phyloP scores from a whole-genome alignment of 2,329 filamentous ascomycete species.

The Cryoendolithus antarcticus region DNA sequence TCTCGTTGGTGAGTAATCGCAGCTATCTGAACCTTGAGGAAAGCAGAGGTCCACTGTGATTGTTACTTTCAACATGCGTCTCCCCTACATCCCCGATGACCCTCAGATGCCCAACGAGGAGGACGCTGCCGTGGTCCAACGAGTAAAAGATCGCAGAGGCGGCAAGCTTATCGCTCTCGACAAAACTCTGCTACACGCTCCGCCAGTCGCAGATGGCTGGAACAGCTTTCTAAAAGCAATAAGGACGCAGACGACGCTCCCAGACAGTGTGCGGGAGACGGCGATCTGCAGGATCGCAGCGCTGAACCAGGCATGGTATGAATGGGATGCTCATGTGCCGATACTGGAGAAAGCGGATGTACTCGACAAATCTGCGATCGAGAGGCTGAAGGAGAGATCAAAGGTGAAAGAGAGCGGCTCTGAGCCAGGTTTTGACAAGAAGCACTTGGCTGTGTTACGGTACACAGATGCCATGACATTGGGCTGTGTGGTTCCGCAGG shows the following conservation, averaged over 20 bases:
- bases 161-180: slow-evolving; percentile 41
- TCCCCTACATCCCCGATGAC: slow-evolving; percentile 41
- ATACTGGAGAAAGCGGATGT: slow-evolving; percentile 52
- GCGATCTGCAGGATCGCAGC: slow-evolving; percentile 72
- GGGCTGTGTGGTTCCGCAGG: slow-evolving; percentile 56
- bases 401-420: slow-evolving; percentile 4
- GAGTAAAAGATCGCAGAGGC: slow-evolving; percentile 39
- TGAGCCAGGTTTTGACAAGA: slow-evolving; percentile 35
- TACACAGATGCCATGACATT: slow-evolving; percentile 80
- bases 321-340: slow-evolving; percentile 73
- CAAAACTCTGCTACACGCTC: slow-evolving; percentile 41
- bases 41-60: neutral
- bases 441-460: slow-evolving; percentile 55
- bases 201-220: slow-evolving; percentile 45
- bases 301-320: slow-evolving; percentile 71
- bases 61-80: slow-evolving; percentile 37
- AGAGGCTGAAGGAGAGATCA: slow-evolving; percentile 28
- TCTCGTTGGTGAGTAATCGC: too few relatives aligned
- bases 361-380: slow-evolving; percentile 36
- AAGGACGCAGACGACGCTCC: slow-evolving; percentile 39
- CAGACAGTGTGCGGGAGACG: slow-evolving; percentile 52
- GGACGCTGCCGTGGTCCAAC: slow-evolving; percentile 39
- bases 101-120: slow-evolving; percentile 33
- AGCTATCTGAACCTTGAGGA: too few relatives aligned
- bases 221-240: slow-evolving; percentile 46